Conservation (phyloP, 202 grass and related monocot species). For the Musa balbisiana region DNA sequence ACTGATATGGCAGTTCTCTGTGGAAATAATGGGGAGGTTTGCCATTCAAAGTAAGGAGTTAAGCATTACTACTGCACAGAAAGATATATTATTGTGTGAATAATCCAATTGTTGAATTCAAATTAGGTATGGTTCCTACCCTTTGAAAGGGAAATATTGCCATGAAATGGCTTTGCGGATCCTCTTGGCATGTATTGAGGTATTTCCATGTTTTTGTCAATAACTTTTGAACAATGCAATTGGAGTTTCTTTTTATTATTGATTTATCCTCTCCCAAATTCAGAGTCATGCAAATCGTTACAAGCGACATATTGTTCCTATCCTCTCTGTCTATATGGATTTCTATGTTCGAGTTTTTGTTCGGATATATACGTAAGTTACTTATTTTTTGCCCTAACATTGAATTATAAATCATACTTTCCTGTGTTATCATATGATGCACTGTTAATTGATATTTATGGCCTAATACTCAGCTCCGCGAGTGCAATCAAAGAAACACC, state of each 20-base stretch:
- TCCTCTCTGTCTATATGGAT: slow-evolving; percentile 63
- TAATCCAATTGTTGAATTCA: slow-evolving; percentile 8
- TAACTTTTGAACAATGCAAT: not conserved
- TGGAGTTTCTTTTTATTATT: not conserved
- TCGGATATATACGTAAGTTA: slow-evolving; percentile 52
- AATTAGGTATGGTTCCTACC: slow-evolving; percentile 86
- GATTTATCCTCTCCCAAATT: not conserved
- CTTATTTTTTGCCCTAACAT: not conserved
- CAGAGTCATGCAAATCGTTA: slow-evolving; percentile 59
- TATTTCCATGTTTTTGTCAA: slow-evolving; percentile 13
- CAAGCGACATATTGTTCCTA: slow-evolving; percentile 58
- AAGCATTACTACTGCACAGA: not conserved
- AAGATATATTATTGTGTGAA: slow-evolving; percentile 1
- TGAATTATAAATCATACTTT: too few relatives aligned
- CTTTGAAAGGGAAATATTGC: slow-evolving; percentile 87
- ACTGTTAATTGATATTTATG: not conserved
- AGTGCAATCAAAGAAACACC: slow-evolving; percentile 89
- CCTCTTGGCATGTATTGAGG: slow-evolving; percentile 93
- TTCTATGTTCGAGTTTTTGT: slow-evolving; percentile 72
- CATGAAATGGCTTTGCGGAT: slow-evolving; percentile 99
- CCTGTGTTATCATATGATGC: not conserved
- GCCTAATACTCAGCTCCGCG: slow-evolving; percentile 52
- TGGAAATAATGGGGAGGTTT: slow-evolving; percentile 85
- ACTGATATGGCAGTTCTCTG: slow-evolving; percentile 98
- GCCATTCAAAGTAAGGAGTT: slow-evolving; percentile 79